Percentiles rank a stretch among this genome's conserved stretches.
Conservation (phyloP, 768 basidiomycete genomes). For the Termitomyces sp. region DNA sequence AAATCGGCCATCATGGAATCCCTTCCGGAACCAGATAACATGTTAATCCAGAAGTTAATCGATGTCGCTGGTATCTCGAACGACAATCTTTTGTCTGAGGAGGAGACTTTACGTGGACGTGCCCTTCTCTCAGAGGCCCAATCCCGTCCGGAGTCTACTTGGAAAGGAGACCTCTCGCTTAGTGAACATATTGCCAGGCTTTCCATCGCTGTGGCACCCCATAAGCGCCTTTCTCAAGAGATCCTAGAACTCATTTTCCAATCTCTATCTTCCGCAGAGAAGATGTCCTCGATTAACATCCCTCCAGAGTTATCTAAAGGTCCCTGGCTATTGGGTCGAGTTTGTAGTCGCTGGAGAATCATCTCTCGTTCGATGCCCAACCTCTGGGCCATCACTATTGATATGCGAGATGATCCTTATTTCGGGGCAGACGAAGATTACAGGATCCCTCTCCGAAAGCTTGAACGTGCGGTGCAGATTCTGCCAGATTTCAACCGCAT, state of each 20-base stretch:
- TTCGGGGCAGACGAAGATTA: not conserved
- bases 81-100: not conserved
- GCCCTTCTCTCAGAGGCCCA: not conserved
- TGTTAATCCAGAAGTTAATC: not conserved
- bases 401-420: not conserved
- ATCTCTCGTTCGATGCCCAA: not conserved
- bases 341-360: not conserved
- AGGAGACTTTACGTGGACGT: not conserved
- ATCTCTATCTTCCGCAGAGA: too few species aligned
- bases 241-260: not conserved
- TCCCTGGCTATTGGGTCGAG: not conserved
- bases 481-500: not conserved
- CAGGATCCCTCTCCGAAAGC: not conserved
- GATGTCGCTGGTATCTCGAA: not conserved
- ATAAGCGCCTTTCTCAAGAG: not conserved
- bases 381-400: too few species aligned
- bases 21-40: not conserved
- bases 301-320: not conserved
- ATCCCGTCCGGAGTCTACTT: slow-evolving; percentile 35
- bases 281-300: not conserved
- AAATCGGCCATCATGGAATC: not conserved
- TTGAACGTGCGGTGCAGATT: not conserved
- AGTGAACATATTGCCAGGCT: not conserved
- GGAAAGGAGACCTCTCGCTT: not conserved
- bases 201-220: not conserved